Evolutionary conservation across 2,329 filamentous ascomycete genomes (phyloP).

Genomic region (Ophiostoma himal-ulmi): DNA sequence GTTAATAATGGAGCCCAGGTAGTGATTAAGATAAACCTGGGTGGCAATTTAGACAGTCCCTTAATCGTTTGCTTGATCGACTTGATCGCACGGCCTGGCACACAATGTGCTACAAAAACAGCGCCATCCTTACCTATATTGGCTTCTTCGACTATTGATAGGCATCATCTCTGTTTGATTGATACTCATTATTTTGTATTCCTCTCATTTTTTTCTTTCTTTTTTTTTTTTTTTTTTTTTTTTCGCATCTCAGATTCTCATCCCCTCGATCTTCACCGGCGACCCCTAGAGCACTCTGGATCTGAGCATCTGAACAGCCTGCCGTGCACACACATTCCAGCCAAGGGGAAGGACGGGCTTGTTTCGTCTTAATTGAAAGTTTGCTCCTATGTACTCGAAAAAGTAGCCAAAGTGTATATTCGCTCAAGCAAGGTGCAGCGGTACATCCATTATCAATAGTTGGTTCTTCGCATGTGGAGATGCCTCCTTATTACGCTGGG

Average conservation of each 20-base stretch:
- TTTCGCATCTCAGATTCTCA: background rate
- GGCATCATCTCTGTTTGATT: background rate
- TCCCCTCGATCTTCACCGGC: background rate
- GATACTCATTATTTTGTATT: background rate
- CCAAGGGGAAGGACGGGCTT: slow-evolving; percentile 1
- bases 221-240: too few species aligned
- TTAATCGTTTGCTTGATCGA: background rate
- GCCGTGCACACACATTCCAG: slow-evolving; percentile 9
- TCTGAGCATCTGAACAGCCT: background rate
- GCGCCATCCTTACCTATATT: too few species aligned
- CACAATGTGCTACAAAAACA: background rate
- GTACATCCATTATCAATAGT: background rate
- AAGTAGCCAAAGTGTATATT: background rate
- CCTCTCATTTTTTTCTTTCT: background rate
- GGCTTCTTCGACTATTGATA: too few species aligned
- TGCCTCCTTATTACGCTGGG: slow-evolving; percentile 1
- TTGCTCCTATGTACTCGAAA: background rate
- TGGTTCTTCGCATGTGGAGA: background rate
- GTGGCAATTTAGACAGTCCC: too few species aligned
- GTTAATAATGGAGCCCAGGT: too few species aligned
- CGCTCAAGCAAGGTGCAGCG: background rate
- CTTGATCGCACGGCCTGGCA: background rate
- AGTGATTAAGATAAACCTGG: too few species aligned
- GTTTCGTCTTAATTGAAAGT: background rate
- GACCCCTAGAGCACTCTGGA: background rate